Conservation (phyloP, 2,329 filamentous ascomycete species). For the Colletotrichum euphorbiae region DNA sequence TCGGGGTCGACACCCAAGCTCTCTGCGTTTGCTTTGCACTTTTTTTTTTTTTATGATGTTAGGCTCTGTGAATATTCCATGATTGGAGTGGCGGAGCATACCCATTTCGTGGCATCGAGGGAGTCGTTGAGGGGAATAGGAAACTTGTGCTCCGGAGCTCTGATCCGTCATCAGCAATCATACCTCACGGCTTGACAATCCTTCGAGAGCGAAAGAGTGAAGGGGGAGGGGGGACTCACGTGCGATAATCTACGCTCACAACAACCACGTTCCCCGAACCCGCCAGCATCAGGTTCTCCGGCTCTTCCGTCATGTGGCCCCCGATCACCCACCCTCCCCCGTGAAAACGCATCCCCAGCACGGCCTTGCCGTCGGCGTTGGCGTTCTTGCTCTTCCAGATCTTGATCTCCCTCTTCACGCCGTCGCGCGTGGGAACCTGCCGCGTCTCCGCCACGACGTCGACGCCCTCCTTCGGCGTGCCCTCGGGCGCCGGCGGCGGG, state of each 20-base stretch:
- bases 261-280: constrained; percentile 49
- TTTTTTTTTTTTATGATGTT: background rate
- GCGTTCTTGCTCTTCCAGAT: constrained; percentile 46
- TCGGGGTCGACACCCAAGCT: constrained; percentile 49
- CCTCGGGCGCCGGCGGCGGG: constrained; percentile 43
- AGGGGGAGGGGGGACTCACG: constrained; percentile 43
- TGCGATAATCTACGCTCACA: constrained; percentile 52
- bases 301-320: constrained; percentile 49
- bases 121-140: constrained; percentile 51
- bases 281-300: constrained; percentile 51
- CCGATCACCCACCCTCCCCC: constrained; percentile 53
- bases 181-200: background rate
- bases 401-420: constrained; percentile 50
- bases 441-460: constrained; percentile 48
- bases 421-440: constrained; percentile 49
- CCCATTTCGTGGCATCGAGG: constrained; percentile 53
- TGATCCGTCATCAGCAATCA: constrained; percentile 41
- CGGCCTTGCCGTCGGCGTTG: constrained; percentile 29
- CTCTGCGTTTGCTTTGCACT: constrained; percentile 47
- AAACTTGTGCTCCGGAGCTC: constrained; percentile 53
- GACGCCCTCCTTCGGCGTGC: constrained; percentile 48
- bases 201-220: too few species aligned
- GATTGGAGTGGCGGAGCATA: constrained; percentile 33
- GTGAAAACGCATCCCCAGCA: constrained; percentile 50
- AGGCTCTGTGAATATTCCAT: accelerated